Evolutionary conservation across 371 early-diverging fungal species (phyloP).

Genomic region (Zancudomyces culisetae): DNA sequence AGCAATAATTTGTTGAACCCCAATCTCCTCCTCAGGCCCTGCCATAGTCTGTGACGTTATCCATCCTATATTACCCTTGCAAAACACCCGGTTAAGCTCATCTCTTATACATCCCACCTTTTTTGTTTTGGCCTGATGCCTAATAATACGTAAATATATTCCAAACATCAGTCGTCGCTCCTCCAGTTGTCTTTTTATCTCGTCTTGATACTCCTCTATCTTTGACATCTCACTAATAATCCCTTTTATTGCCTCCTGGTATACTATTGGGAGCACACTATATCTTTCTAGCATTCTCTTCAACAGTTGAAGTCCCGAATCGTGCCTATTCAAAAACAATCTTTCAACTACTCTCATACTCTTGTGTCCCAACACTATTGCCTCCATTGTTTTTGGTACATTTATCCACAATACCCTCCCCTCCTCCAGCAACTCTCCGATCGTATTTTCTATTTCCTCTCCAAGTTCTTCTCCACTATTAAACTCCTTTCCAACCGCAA

Average conservation of each 20-base stretch:
- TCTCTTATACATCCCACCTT: neutral
- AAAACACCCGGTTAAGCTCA: neutral
- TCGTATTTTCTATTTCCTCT: neutral
- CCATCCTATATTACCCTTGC: neutral
- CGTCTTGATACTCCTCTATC: neutral
- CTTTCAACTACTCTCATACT: neutral
- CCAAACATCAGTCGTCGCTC: neutral
- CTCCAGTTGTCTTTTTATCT: neutral
- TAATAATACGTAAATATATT: neutral
- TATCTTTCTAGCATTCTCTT: slow-evolving; percentile 7
- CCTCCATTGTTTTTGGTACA: neutral
- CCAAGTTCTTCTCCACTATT: neutral
- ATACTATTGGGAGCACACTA: slow-evolving; percentile 9
- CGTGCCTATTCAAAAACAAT: neutral
- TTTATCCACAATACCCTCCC: neutral
- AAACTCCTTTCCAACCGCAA: no score
- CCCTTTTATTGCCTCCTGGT: slow-evolving; percentile 10
- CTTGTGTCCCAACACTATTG: neutral
- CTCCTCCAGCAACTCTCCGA: neutral
- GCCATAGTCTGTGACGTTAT: no score
- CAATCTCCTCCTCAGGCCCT: no score
- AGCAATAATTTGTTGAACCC: neutral
- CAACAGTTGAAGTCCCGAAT: neutral
- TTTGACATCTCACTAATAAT: slow-evolving; percentile 2
- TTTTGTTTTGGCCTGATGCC: neutral